Percentiles rank a stretch among this genome's conserved stretches.
Conservation (phyloP, 345 rosid species). For the Erodium maritimum region DNA sequence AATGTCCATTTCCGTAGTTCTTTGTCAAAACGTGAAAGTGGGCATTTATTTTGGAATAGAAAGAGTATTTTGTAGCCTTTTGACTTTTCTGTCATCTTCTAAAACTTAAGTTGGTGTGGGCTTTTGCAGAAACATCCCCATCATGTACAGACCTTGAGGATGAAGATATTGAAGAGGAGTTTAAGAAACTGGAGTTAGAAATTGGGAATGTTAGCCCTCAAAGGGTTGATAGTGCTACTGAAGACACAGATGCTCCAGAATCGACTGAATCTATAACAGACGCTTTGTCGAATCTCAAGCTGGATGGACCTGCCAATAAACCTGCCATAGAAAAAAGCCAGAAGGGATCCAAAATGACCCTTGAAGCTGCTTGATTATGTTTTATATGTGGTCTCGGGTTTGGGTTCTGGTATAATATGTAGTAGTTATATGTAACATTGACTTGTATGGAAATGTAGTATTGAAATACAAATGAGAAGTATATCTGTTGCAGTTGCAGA, state of each 20-base stretch:
- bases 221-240: conserved; percentile 6
- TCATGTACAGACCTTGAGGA: conserved; percentile 38
- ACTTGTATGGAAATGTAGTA: not conserved
- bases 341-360: conserved; percentile 21
- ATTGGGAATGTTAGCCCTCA: conserved; percentile 28
- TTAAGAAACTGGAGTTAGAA: conserved; percentile 53
- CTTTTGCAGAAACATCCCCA: conserved; percentile 42
- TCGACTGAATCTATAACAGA: conserved; percentile 33
- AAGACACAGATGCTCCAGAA: conserved; percentile 16
- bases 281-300: conserved; percentile 47
- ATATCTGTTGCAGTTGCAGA: too few relatives aligned
- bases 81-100: not conserved
- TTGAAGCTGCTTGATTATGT: conserved; percentile 37
- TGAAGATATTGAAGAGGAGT: conserved; percentile 66
- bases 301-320: conserved; percentile 24
- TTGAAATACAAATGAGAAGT: too few relatives aligned
- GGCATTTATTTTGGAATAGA: too few relatives aligned
- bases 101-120: conserved; percentile 9
- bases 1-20: not conserved
- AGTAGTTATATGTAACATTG: not conserved
- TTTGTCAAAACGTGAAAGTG: too few relatives aligned
- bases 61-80: too few relatives aligned
- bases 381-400: not conserved
- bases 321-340: conserved; percentile 11
- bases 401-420: not conserved